phyloP scores from a whole-genome alignment of 2,329 filamentous ascomycete genomes.

The Alternaria sp. region DNA sequence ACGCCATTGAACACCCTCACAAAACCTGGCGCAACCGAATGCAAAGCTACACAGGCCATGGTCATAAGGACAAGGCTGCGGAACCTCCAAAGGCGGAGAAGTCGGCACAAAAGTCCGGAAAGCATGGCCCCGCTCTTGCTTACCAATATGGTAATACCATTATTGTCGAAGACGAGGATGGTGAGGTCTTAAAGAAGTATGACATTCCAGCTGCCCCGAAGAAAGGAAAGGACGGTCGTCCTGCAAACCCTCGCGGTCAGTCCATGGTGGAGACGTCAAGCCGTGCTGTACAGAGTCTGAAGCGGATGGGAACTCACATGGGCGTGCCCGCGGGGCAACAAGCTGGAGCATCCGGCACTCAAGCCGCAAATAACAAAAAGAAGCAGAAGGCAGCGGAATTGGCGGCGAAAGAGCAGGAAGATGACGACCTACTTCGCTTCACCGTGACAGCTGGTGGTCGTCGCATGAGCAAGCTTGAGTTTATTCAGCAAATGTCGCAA shows the following conservation, averaged over 20 bases:
- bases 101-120: slow-evolving; percentile 44
- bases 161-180: slow-evolving; percentile 85
- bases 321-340: slow-evolving; percentile 44
- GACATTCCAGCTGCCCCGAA: slow-evolving; percentile 67
- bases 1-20: slow-evolving; percentile 46
- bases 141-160: slow-evolving; percentile 90
- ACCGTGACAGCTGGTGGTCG: slow-evolving; percentile 75
- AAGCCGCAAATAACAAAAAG: slow-evolving; percentile 28
- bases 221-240: slow-evolving; percentile 30
- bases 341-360: slow-evolving; percentile 28
- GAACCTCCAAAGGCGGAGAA: slow-evolving; percentile 42
- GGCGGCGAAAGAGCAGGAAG: slow-evolving; percentile 58
- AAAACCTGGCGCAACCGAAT: slow-evolving; percentile 54
- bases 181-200: slow-evolving; percentile 85
- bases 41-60: slow-evolving; percentile 53
- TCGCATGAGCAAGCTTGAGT: slow-evolving; percentile 81
- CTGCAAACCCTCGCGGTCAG: slow-evolving; percentile 34
- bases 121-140: slow-evolving; percentile 75
- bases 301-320: slow-evolving; percentile 62
- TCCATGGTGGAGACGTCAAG: slow-evolving; percentile 42
- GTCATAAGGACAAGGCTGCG: slow-evolving; percentile 45
- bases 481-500: slow-evolving; percentile 74
- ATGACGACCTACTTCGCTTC: slow-evolving; percentile 76
- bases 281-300: slow-evolving; percentile 53
- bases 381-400: slow-evolving; percentile 21